Evolutionary conservation across 495 filamentous ascomycete species (phyloP), one percentile per base, ranked within the genome.

Genomic region (Neurospora tetraspora): DNA sequence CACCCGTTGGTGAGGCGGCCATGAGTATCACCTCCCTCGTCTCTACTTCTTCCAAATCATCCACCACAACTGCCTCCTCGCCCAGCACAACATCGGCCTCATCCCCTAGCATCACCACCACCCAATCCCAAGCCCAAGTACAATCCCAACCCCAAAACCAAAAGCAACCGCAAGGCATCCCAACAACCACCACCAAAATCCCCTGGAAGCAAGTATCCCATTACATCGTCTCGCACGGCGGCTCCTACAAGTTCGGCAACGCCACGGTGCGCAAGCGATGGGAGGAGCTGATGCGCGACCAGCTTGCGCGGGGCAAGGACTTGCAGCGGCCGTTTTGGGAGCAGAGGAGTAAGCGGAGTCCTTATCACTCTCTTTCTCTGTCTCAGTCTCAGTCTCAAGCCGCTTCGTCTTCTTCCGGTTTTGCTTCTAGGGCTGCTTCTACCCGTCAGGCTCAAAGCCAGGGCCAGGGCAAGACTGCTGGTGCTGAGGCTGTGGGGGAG

Each of bases 181-280:
- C 53, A 18, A 65, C 53, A 7, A 65, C 53, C 27, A 65, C 53
- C 12, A 65, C 81, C 11, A 92, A 89, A 77, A 83, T 95, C 0
- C 89, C 93, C 3, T 98, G 94, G 94, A 95, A 95, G 83, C 85
- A 88, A 71, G 90, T 97, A 4, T 87, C 90, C 2, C 86, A 92
- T 73, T 91, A 92, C 72, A 96, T 98, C 65, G 81, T 81, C 71
- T 76, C 77, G 2, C 78, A 91, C 72, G 94, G 93, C 18, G 94
- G 93, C 0, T 91, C 89, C 3, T 97, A 97, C 78, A 87, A 85
- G 65, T 98, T 97, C 80, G 94, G 93, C 1, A 90, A 94, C 79
- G 89, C 92, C 3, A 97, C 94, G 0, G 95, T 92, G 77, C 93
- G 93, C 79, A 96, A 93, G 84, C 92, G 93, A 78, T 98, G 90